These are phyloP conservation scores for Samsoniella hepiali DNA, from an alignment of 2,329 filamentous ascomycete genomes.

Conservation along the genomic window DNA sequence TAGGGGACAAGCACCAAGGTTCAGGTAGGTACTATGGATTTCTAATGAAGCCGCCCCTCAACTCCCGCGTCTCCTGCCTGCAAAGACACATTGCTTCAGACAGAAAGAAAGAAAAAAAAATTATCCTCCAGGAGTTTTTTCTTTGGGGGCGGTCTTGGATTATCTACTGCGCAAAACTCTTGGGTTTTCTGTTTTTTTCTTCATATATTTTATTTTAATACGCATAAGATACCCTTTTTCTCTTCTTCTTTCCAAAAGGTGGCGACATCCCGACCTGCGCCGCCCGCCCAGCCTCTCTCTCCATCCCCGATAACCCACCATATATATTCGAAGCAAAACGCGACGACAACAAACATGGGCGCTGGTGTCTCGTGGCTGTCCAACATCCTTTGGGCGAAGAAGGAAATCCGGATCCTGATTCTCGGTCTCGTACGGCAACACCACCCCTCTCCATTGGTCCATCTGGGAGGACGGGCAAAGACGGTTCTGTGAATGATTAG, in stretches of 20 bases:
- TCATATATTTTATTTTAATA: constrained; percentile 10
- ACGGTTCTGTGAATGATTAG: background rate
- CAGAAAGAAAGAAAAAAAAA: no score
- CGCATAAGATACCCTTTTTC: constrained; percentile 15
- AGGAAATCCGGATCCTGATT: constrained; percentile 96
- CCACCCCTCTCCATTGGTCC: background rate
- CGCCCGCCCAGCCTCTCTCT: background rate
- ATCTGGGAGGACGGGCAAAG: background rate
- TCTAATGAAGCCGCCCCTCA: constrained; percentile 16
- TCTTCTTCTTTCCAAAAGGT: background rate
- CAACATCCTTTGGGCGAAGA: constrained; percentile 80
- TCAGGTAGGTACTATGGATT: background rate
- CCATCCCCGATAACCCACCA: background rate
- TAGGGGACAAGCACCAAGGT: background rate
- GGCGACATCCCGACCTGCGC: constrained; percentile 1
- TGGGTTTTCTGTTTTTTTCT: background rate
- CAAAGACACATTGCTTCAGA: background rate
- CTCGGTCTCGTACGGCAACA: constrained; percentile 71
- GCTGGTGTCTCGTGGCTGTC: constrained; percentile 67
- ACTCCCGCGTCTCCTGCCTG: background rate
- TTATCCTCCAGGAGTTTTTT: background rate
- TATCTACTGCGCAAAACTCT: background rate
- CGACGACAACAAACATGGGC: constrained; percentile 50
- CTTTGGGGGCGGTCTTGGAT: background rate
- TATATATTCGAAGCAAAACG: background rate